Evolutionary conservation across 345 rosid species (phyloP), one percentile per base, ranked within the genome.

Genomic region (Arabidopsis arenosa): DNA sequence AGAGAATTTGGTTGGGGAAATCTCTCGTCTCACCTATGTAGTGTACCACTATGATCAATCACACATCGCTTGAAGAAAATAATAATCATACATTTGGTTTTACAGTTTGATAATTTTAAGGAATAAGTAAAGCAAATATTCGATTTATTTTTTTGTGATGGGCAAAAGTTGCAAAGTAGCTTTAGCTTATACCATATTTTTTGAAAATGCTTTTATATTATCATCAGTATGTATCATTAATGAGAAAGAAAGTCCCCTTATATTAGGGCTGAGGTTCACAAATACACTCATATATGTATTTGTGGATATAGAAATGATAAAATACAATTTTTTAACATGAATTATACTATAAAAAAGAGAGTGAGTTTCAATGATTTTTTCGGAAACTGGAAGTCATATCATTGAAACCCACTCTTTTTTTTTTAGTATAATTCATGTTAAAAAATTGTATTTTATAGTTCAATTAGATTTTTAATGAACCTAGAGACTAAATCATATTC

Each of bases 121-220:
- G 36, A 30, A 68, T 52, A 37, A 52, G 14, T 8, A 23, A 23
- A 52, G 39, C 61, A 26, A 39, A 26, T 54, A 54, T 68, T 54
- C 40, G n/a, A n/a, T 65, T 10, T 30, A 2, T 14, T 64, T 53
- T 9, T 26, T 52, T 52, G 23, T 37, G 1, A 53, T 26, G 72
- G 73, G 73, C 1, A 40, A 40, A 54, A 40, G 63, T 54, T 30
- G 5, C 30, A 54, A 68, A 68, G 52, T 68, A 15, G 63, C 73
- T 68, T 68, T 39, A 26, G 52, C 40, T 53, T 68, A 53, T 15
- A 40, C 40, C 10, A 23, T 39, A 21, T 39, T 37, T 4, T 66
- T 49, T 35, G 57, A 4, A 30, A 63, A 51, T 21, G 33, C 9
- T 44, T 63, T 62, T 23, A 43, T 43, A 11, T 4, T 13, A 23